Conservation (phyloP, 352 stramenopile species). For the Phytophthora pluvialis region DNA sequence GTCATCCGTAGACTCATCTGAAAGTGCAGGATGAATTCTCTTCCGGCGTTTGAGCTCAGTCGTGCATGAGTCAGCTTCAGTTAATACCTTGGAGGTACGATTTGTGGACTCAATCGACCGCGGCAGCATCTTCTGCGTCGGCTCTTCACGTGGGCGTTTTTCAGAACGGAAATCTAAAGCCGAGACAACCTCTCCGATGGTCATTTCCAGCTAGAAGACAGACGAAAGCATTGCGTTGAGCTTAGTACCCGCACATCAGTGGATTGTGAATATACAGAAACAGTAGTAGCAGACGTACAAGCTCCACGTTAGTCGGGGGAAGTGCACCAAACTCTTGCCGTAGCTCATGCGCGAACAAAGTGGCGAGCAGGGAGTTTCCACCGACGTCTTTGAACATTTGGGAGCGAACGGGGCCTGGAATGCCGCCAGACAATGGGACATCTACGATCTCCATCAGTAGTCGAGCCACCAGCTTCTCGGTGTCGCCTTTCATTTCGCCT, state of each 20-base stretch:
- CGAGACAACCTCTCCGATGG: slow-evolving; percentile 20
- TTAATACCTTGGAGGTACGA: neutral
- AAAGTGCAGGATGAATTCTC: slow-evolving; percentile 2
- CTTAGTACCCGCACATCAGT: too few relatives aligned
- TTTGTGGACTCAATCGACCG: neutral
- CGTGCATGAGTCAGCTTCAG: neutral
- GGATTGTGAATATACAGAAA: neutral
- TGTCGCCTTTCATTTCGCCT: neutral
- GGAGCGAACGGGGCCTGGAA: neutral
- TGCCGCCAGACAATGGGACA: neutral
- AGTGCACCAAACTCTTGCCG: slow-evolving; percentile 22
- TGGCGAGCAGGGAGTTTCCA: slow-evolving; percentile 60
- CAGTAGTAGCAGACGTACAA: slow-evolving; percentile 31
- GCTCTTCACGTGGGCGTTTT: slow-evolving; percentile 1
- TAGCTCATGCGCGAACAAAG: slow-evolving; percentile 55
- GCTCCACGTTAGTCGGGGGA: slow-evolving; percentile 18
- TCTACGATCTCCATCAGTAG: slow-evolving; percentile 24
- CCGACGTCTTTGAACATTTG: slow-evolving; percentile 53
- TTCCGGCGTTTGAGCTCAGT: slow-evolving; percentile 27
- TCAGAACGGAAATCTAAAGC: neutral
- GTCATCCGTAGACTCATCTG: slow-evolving; percentile 1
- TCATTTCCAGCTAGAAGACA: slow-evolving; percentile 34
- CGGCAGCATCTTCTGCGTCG: neutral
- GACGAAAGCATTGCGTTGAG: neutral
- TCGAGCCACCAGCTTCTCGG: slow-evolving; percentile 6